Evolutionary conservation across 306 rosid genomes (phyloP), one percentile per base, ranked within the genome.

Genomic region (Pterocarpus macrocarpus): DNA sequence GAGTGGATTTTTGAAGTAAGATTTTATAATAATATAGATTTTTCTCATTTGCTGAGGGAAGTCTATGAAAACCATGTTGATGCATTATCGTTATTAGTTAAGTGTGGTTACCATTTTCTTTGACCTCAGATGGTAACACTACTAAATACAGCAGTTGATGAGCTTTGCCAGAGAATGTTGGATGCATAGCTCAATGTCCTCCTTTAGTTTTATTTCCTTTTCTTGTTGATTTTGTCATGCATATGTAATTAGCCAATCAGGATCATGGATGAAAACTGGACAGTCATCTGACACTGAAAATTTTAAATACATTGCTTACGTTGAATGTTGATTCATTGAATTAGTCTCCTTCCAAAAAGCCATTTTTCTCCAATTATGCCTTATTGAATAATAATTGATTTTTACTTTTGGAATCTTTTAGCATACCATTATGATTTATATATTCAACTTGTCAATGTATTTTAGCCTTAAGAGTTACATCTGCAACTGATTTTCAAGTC

Each of bases 281-380:
- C 44, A 35, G 35, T 15, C 15, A 73, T 78, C 43, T 81, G 36
- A 52, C 61, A 9, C 16, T 39, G 66, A 47, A 57, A 58, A 33
- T 41, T 72, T 65, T 17, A 35, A 8, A 30, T 33, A 38, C 39
- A 45, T 45, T 81, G 35, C 50, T 74, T 49, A 64, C 43, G 55
- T 67, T 38, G 58, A 36, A 59, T 50, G 50, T 71, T 59, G 76
- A 61, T 77, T 65, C 64, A 32, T 65, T 64, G 68, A 72, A 65
- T 14, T 41, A 13, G 49, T 38, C 11, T 77, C 30, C 16, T 30
- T 8, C n/a, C 12, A 0, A 69, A 67, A 75, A 9, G n/a, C 32
- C 13, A 9, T 41, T 83, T 35, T 12, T 34, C 10, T 58, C 35
- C 55, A 73, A 9, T 5, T 64, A 17, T 74, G 80, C 41, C 39